Conservation (phyloP, 257 asterid genomes). For the Pogostemon cablin region DNA sequence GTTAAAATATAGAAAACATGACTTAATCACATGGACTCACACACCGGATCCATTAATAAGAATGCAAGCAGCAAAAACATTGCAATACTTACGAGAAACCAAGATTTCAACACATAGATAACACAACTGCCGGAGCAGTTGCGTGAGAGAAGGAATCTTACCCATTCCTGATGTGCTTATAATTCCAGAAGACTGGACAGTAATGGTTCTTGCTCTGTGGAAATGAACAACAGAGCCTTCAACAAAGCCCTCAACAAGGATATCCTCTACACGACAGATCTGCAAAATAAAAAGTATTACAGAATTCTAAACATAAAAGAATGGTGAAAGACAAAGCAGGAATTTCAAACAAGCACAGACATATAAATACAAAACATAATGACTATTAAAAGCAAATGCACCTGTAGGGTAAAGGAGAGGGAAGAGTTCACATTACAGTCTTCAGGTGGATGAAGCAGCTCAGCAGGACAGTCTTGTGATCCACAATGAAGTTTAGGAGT, state of each 20-base stretch:
- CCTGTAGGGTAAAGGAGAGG: constrained; percentile 96
- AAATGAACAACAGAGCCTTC: constrained; percentile 99
- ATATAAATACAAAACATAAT: constrained; percentile 4
- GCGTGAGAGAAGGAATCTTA: constrained; percentile 36
- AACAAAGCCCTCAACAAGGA: constrained; percentile 86
- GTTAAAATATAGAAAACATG: constrained; percentile 15
- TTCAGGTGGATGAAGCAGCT: constrained; percentile 96
- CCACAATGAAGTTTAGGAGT: constrained; percentile 81
- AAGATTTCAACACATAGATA: constrained; percentile 12
- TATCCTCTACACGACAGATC: constrained; percentile 99
- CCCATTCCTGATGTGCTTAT: constrained; percentile 98
- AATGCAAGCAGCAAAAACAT: constrained; percentile 8
- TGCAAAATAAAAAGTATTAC: constrained; percentile 32
- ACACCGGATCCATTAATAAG: neutral
- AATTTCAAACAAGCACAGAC: constrained; percentile 17
- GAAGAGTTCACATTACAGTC: constrained; percentile 99
- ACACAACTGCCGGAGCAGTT: neutral
- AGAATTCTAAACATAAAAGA: constrained; percentile 12
- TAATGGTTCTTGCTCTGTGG: constrained; percentile 88
- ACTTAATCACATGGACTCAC: neutral
- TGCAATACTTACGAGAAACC: neutral
- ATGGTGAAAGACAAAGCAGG: constrained; percentile 18
- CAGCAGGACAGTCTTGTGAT: constrained; percentile 73
- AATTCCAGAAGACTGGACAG: constrained; percentile 70
- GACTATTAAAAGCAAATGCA: constrained; percentile 36